Base-by-base conservation (phyloP, 2,329 filamentous ascomycete genomes). In the Sporothrix mexicana region DNA sequence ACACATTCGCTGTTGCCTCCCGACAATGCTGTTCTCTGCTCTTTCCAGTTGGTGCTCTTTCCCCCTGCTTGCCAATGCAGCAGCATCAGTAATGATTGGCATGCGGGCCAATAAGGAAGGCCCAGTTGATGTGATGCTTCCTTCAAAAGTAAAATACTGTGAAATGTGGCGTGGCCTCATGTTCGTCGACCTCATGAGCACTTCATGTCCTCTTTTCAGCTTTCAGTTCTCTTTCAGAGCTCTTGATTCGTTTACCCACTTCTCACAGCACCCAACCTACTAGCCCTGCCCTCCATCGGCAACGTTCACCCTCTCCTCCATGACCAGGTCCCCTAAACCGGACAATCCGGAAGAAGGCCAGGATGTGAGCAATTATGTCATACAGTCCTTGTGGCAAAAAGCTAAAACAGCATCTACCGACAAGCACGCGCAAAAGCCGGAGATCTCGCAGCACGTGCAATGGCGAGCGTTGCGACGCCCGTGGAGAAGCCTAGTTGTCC, bases 201-300 rank as follows among this genome's bases (percentile, higher is more conserved):
- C 25, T 61, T 41, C 6, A n/a, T n/a, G 57, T 62, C 15, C 17
- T 30, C 36, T 62, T 36, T 62, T 62, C 57, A 62, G 57, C 57
- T 62, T 62, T 20, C 57, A 20, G 30, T 17, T 62, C 30, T 30
- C 30, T 10, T n/a, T 23, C 12, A n/a, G n/a, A 17, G 15, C 49
- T 17, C 49, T 51, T 17, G 10, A 51, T 7, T 15, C 49, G 20
- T 20, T 43, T 62, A 41, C 15, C 57, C 57, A 62, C 57, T 62
- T 62, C 17, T 43, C 57, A 62, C 30, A 43, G 57, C 30, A 20
- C 30, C 57, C 36, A 36, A 20, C 17, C 30, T 43, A 62, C 57
- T 62, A 62, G 57, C 36, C 17, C 57, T 62, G 7, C 36, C 57
- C 57, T 62, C 57, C 17, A 62, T 62, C 57, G 57, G 57, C 57